These are phyloP conservation scores for Leccinum boreale DNA, from an alignment of 768 basidiomycete species.

Conservation along the genomic window DNA sequence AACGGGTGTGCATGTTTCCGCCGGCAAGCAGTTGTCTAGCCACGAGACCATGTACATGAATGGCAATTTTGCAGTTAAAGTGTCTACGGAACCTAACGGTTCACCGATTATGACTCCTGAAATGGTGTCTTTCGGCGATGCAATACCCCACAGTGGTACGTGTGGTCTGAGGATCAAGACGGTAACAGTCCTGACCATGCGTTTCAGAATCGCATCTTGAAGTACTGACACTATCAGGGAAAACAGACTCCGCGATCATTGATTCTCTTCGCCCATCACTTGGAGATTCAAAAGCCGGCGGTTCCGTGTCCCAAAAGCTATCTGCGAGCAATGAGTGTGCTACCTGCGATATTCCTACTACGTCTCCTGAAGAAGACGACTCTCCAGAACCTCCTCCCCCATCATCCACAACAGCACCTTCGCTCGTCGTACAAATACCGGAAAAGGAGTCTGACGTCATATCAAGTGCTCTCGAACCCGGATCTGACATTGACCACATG, in stretches of 20 bases:
- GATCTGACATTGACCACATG: constrained; percentile 7
- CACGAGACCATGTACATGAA: constrained; percentile 24
- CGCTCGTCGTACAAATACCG: constrained; percentile 9
- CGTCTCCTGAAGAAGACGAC: constrained; percentile 7
- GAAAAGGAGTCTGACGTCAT: constrained; percentile 14
- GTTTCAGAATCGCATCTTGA: constrained; percentile 14
- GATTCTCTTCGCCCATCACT: constrained; percentile 3
- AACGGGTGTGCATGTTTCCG: constrained; percentile 9
- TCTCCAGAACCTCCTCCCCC: constrained; percentile 3
- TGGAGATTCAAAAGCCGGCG: constrained; percentile 7
- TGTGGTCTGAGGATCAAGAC: background rate
- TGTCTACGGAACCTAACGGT: constrained; percentile 11
- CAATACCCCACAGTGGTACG: constrained; percentile 17
- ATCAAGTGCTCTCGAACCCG: constrained; percentile 7
- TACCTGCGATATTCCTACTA: constrained; percentile 7
- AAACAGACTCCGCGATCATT: constrained; percentile 3
- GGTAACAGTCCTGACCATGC: constrained; percentile 8
- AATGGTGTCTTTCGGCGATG: constrained; percentile 5
- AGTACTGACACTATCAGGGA: constrained; percentile 11
- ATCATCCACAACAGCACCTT: constrained; percentile 14
- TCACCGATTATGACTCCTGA: constrained; percentile 9
- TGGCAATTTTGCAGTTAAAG: constrained; percentile 14
- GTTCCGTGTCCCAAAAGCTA: constrained; percentile 1
- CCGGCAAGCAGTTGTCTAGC: constrained; percentile 16
- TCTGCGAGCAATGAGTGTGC: constrained; percentile 9